A percentile compares a stretch with the other conserved stretches of the same genome.
Conservation (phyloP, 2,329 filamentous ascomycete genomes). For the Mycosphaerella arachidis region DNA sequence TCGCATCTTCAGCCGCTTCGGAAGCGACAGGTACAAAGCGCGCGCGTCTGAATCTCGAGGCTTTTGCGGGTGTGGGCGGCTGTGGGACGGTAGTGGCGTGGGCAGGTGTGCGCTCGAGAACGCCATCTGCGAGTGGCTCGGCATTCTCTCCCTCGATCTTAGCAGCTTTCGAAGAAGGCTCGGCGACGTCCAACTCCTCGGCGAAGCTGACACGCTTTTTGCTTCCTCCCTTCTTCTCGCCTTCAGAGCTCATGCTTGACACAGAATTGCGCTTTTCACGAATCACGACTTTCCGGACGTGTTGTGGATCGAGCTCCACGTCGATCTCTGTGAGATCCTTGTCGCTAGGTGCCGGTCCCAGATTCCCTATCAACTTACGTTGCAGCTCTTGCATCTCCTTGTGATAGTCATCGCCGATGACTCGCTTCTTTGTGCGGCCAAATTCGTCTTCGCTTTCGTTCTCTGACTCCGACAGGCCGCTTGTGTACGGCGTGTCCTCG, state of each 20-base stretch:
- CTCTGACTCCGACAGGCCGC: conserved; percentile 59
- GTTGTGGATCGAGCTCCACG: conserved; percentile 45
- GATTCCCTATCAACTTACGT: conserved; percentile 62
- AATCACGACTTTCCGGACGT: conserved; percentile 54
- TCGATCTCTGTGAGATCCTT: conserved; percentile 33
- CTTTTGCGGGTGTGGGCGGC: conserved; percentile 30
- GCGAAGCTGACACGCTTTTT: conserved; percentile 80
- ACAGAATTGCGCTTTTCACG: conserved; percentile 30
- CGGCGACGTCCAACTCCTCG: conserved; percentile 65
- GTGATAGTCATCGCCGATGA: conserved; percentile 70
- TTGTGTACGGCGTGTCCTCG: conserved; percentile 39
- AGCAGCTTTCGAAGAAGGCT: conserved; percentile 30
- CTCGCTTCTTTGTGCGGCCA: conserved; percentile 64
- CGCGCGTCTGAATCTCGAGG: conserved; percentile 40
- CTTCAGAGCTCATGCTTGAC: conserved; percentile 17
- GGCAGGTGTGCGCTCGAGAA: conserved; percentile 40
- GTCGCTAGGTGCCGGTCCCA: conserved; percentile 47
- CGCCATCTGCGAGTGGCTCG: conserved; percentile 31
- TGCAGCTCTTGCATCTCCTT: conserved; percentile 83
- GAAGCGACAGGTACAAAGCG: conserved; percentile 1
- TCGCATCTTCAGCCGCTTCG: neutral
- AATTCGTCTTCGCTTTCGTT: conserved; percentile 68
- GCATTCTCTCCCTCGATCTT: conserved; percentile 24
- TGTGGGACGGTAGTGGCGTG: conserved; percentile 9
- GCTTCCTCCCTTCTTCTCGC: conserved; percentile 33